These are phyloP conservation scores for Prunus salicina DNA, from an alignment of 306 rosid genomes.

Conservation along the genomic window DNA sequence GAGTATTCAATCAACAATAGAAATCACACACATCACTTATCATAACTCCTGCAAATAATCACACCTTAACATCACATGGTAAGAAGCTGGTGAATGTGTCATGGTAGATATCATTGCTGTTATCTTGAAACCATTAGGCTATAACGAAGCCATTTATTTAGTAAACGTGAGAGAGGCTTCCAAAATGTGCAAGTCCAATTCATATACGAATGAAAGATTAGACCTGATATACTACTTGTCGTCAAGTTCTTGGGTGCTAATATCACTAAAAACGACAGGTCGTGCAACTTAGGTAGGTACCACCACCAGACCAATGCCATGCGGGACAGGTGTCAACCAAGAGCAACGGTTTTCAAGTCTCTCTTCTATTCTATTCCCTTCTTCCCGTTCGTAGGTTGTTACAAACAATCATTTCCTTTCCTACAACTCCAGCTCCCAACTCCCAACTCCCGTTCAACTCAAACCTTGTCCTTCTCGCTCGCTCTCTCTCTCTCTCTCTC, in stretches of 20 bases:
- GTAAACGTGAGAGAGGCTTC: no score
- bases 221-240: background rate
- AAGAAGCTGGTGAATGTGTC: no score
- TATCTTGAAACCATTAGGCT: no score
- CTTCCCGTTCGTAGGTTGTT: background rate
- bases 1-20: no score
- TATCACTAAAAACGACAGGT: background rate
- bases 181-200: no score
- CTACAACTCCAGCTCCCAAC: no score
- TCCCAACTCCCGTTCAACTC: background rate
- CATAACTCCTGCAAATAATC: no score
- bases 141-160: no score
- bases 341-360: background rate
- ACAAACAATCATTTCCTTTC: background rate
- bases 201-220: no score
- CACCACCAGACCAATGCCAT: background rate
- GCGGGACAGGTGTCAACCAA: constrained; percentile 22
- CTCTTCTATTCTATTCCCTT: background rate
- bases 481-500: background rate
- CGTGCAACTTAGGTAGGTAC: background rate
- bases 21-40: no score
- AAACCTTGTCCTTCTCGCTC: background rate
- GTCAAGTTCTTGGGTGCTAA: background rate
- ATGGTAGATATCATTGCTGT: no score
- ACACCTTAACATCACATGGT: no score